These are phyloP conservation scores for Aspergillus uvarum DNA, from an alignment of 2,329 filamentous ascomycete species.

Conservation along the genomic window DNA sequence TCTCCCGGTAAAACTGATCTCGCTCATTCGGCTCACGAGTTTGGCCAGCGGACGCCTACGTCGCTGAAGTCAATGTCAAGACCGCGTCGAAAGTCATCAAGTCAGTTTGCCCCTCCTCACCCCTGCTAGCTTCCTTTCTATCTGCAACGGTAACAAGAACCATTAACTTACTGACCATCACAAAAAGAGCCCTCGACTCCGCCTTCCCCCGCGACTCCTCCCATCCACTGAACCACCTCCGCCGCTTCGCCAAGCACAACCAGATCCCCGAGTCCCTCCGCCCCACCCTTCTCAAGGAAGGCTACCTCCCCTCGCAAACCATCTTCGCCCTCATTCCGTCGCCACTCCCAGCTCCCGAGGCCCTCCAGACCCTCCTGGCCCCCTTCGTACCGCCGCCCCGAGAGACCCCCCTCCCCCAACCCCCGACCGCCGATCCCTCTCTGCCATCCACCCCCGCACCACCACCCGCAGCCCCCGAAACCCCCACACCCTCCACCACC, in stretches of 20 bases:
- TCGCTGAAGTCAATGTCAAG: conserved; percentile 47
- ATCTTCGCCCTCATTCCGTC: conserved; percentile 45
- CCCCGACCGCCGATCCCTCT: neutral
- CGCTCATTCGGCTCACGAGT: neutral
- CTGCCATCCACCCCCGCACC: neutral
- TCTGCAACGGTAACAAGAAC: neutral
- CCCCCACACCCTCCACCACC: neutral
- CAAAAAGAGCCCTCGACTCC: conserved; percentile 39
- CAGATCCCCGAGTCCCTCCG: conserved; percentile 34
- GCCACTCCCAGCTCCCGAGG: conserved; percentile 39
- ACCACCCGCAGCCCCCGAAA: neutral
- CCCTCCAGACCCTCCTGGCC: conserved; percentile 36
- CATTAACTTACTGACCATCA: too few species aligned
- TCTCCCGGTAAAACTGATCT: conserved; percentile 5
- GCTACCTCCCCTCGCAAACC: conserved; percentile 26
- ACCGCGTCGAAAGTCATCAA: conserved; percentile 46
- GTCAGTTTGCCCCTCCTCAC: conserved; percentile 26
- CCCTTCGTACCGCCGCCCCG: conserved; percentile 33
- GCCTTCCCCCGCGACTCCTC: conserved; percentile 36
- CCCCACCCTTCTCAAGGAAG: conserved; percentile 20
- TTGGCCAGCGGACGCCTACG: conserved; percentile 42
- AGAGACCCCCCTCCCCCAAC: neutral
- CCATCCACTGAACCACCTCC: conserved; percentile 38
- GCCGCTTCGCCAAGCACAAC: conserved; percentile 42
- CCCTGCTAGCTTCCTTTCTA: neutral